A percentile compares a stretch with the other conserved stretches of the same genome.
These are phyloP conservation scores for Picea glauca DNA, from an alignment of 75 land plant genomes.

Conservation along the genomic window DNA sequence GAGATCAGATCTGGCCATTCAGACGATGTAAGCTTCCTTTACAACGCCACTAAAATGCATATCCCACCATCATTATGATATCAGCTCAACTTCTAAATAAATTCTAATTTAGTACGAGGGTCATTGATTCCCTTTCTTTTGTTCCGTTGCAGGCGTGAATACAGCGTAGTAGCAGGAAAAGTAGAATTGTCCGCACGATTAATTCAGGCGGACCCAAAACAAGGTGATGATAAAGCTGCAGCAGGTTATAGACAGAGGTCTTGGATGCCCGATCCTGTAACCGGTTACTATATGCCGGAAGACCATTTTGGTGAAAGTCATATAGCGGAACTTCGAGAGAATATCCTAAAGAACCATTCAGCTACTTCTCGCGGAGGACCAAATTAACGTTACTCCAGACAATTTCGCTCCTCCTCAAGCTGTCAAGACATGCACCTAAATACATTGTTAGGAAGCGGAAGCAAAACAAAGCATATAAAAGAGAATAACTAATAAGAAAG, in stretches of 20 bases:
- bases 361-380: too few relatives aligned
- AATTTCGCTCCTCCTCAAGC: too few relatives aligned
- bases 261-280: not conserved
- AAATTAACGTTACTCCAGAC: too few relatives aligned
- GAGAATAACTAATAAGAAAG: too few relatives aligned
- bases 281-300: not conserved
- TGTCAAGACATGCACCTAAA: too few relatives aligned
- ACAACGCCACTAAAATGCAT: not conserved
- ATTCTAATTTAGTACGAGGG: too few relatives aligned
- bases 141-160: not conserved
- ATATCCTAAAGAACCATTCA: too few relatives aligned
- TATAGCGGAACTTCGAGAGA: not conserved
- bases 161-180: not conserved
- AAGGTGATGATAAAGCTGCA: not conserved
- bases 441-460: too few relatives aligned
- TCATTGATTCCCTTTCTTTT: not conserved
- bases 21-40: not conserved
- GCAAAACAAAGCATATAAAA: too few relatives aligned
- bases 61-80: not conserved
- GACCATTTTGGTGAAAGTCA: constrained; percentile 2
- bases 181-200: not conserved
- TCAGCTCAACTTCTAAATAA: too few relatives aligned
- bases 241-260: not conserved
- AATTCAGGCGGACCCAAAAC: not conserved
- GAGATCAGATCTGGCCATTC: not conserved